Evolutionary conservation across 164 flowering plant genomes (phyloP).

Genomic region (Umbellularia californica): DNA sequence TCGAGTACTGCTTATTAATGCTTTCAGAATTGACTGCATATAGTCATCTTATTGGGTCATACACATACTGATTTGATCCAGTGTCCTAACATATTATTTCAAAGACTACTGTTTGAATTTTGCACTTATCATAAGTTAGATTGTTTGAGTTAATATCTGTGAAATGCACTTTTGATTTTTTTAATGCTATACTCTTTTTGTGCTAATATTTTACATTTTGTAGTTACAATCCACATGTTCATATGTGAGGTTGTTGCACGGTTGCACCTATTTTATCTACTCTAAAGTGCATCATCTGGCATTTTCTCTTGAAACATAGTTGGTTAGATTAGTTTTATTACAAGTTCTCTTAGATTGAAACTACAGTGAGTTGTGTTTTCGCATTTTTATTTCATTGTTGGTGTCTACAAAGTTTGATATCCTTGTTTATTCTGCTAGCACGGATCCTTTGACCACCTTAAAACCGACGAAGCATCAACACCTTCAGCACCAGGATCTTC

Average conservation of each 20-base stretch:
- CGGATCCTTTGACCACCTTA: conserved; percentile 67
- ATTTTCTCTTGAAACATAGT: not conserved
- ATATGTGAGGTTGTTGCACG: no score
- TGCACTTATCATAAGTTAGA: not conserved
- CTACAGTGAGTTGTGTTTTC: not conserved
- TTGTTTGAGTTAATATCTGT: not conserved
- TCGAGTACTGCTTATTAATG: no score
- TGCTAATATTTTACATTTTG: not conserved
- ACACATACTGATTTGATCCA: not conserved
- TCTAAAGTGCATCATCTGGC: not conserved
- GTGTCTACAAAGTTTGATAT: conserved; percentile 8
- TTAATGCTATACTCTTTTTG: not conserved
- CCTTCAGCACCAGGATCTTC: conserved; percentile 74
- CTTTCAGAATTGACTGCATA: no score
- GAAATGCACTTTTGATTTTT: no score
- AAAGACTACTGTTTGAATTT: not conserved
- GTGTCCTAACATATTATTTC: not conserved
- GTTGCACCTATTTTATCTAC: not conserved
- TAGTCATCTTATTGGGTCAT: no score
- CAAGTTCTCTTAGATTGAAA: not conserved
- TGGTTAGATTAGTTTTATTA: not conserved
- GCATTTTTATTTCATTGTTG: not conserved
- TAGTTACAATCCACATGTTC: not conserved
- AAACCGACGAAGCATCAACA: conserved; percentile 26
- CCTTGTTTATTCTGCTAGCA: conserved; percentile 36